Conservation (phyloP, 2,329 filamentous ascomycete genomes). For the Westerdykella sp. region DNA sequence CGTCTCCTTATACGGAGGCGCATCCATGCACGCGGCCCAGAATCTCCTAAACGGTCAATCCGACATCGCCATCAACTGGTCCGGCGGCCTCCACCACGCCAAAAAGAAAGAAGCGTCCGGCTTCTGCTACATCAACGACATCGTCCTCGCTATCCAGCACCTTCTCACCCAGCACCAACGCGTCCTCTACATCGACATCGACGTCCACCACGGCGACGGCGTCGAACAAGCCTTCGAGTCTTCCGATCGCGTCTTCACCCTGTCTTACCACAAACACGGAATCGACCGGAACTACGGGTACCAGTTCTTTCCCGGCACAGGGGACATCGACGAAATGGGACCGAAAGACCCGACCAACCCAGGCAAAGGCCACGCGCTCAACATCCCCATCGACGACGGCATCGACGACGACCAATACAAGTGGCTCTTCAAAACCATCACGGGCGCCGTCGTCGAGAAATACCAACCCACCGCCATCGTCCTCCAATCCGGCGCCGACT, state of each 20-base stretch:
- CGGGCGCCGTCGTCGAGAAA: conserved; percentile 69
- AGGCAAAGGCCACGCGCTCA: conserved; percentile 82
- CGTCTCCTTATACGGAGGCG: conserved; percentile 86
- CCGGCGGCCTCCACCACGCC: conserved; percentile 90
- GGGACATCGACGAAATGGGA: conserved; percentile 78
- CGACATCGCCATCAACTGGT: conserved; percentile 97
- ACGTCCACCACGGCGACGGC: conserved; percentile 86
- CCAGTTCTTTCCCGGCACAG: conserved; percentile 84
- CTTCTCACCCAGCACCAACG: conserved; percentile 74
- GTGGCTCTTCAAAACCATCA: conserved; percentile 73
- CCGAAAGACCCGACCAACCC: conserved; percentile 77
- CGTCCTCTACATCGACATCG: conserved; percentile 91
- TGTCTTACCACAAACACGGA: conserved; percentile 96
- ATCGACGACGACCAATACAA: conserved; percentile 88
- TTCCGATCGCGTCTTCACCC: conserved; percentile 82
- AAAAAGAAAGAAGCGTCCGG: conserved; percentile 91
- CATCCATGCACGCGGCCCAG: conserved; percentile 81
- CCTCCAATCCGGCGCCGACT: conserved; percentile 92
- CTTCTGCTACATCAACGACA: conserved; percentile 99
- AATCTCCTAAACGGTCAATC: conserved; percentile 82
- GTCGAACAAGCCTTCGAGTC: conserved; percentile 90
- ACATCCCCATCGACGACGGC: conserved; percentile 83
- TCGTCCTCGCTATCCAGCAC: conserved; percentile 87
- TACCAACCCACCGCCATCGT: conserved; percentile 91
- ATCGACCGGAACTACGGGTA: conserved; percentile 45